Percentiles rank a stretch among this genome's conserved stretches.
Conservation (phyloP, 192 early-diverging fungal species). For the Diversispora eburnea region DNA sequence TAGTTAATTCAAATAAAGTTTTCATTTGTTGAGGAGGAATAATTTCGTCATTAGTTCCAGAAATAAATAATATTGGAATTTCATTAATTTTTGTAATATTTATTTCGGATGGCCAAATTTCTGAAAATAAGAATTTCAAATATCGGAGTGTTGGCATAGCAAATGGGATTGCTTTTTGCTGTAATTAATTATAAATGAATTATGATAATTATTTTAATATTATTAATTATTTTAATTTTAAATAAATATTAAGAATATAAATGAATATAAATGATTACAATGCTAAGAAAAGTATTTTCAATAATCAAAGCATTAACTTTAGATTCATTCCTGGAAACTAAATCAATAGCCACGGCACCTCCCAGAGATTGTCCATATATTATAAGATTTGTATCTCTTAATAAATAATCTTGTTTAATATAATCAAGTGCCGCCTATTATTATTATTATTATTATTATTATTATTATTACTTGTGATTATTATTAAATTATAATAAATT, state of each 20-base stretch:
- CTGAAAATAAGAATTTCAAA: slow-evolving; percentile 77
- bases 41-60: slow-evolving; percentile 80
- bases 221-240: background rate
- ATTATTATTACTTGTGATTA: no score
- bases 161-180: slow-evolving; percentile 83
- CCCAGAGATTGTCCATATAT: slow-evolving; percentile 95
- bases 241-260: background rate
- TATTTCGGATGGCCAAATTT: slow-evolving; percentile 83
- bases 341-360: slow-evolving; percentile 92
- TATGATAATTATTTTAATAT: background rate
- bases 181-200: background rate
- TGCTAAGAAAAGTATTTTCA: slow-evolving; percentile 91
- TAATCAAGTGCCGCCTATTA: slow-evolving; percentile 79
- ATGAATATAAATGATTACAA: slow-evolving; percentile 50
- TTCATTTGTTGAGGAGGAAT: slow-evolving; percentile 87
- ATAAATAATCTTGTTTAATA: slow-evolving; percentile 69
- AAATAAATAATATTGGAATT: slow-evolving; percentile 78
- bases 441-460: background rate
- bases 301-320: slow-evolving; percentile 75
- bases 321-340: slow-evolving; percentile 70
- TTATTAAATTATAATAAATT: no score
- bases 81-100: slow-evolving; percentile 59
- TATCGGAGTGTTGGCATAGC: slow-evolving; percentile 71
- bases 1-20: slow-evolving; percentile 61
- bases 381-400: slow-evolving; percentile 74